These are phyloP conservation scores for Saccharomycopsis babjevae DNA, from an alignment of 805 yeast genomes.

Conservation along the genomic window DNA sequence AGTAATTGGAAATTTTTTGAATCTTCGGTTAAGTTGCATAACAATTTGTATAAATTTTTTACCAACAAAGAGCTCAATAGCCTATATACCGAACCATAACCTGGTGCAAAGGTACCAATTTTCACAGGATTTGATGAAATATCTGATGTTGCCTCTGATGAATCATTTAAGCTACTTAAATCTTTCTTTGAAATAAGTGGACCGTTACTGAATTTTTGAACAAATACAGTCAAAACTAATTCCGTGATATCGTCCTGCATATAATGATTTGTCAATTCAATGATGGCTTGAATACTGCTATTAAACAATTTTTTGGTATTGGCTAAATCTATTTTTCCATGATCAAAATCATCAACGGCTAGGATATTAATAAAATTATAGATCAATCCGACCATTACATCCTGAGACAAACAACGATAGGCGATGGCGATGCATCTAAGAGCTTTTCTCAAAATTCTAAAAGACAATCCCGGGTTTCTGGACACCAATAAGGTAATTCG, in stretches of 20 bases:
- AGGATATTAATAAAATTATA: conserved; percentile 74
- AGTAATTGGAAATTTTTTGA: conserved; percentile 28
- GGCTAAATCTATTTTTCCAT: conserved; percentile 23
- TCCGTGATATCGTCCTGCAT: conserved; percentile 65
- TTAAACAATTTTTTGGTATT: conserved; percentile 32
- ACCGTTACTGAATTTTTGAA: conserved; percentile 43
- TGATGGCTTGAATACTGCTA: conserved; percentile 60
- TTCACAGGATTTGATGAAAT: background rate
- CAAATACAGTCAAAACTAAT: conserved; percentile 68
- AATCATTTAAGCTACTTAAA: background rate
- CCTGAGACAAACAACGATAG: conserved; percentile 61
- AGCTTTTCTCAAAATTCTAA: conserved; percentile 19
- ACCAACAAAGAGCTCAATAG: conserved; percentile 30
- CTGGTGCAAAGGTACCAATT: conserved; percentile 35
- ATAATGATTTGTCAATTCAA: conserved; percentile 55
- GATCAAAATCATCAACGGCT: conserved; percentile 28
- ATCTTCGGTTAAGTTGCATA: conserved; percentile 5
- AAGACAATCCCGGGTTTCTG: conserved; percentile 45
- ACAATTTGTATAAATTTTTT: conserved; percentile 9
- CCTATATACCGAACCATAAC: conserved; percentile 60
- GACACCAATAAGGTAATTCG: conserved; percentile 35
- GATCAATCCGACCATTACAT: conserved; percentile 71
- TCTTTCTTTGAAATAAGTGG: background rate
- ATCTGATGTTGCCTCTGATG: background rate
- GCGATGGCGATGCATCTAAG: conserved; percentile 42